Base-by-base conservation (phyloP, 2,329 filamentous ascomycete genomes). In the Diaporthe sp. region DNA sequence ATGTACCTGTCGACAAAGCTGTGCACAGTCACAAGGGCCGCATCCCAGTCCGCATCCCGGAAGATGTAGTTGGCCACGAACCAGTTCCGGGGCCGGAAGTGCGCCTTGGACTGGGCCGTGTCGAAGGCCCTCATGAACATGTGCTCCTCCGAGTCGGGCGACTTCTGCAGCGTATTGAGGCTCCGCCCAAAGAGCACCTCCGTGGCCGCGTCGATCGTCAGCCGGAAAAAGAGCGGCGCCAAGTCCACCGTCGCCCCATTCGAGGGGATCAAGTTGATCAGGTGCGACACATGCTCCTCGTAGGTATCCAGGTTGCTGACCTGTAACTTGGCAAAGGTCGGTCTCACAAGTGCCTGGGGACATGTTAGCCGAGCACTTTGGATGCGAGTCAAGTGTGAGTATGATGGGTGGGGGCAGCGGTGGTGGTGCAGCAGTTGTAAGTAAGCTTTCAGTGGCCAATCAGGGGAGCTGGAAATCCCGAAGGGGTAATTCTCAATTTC, bases 191-290 rank as follows among this genome's bases (percentile, higher is more conserved):
- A 73, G 15, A 73, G 71, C 15, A 65, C 42, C 42, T 65, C 58
- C 28, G 58, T 73, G 25, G 57, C 58, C 42, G 59, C 59, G 22
- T 73, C 58, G 42, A 53, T 65, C 28, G 71, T 73, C 31, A 65
- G 31, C 28, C 58, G 49, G 58, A 53, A 62, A 28, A 73, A 73
- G 28, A 65, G 71, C 17, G 44, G 42, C 59, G 71, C 71, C 58
- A 65, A 62, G 71, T 73, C 71, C 37, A 73, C 71, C 28, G 57
- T 73, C 58, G 58, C 39, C 58, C 59, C 34, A 34, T 73, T 55
- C 46, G 49, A 70, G 15, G 58, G 71, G 71, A 73, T 73, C 49
- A 49, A 37, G 71, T 28, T 31, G 42, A 73, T 73, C 25, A 73
- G 71, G 31, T 73, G 42, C 34, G 59, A 51, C 12, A 65, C 58